A percentile compares a stretch with the other conserved stretches of the same genome.
Evolutionary conservation across 2,329 filamentous ascomycete genomes (phyloP).

Genomic region (Sclerotinia sclerotiorum): DNA sequence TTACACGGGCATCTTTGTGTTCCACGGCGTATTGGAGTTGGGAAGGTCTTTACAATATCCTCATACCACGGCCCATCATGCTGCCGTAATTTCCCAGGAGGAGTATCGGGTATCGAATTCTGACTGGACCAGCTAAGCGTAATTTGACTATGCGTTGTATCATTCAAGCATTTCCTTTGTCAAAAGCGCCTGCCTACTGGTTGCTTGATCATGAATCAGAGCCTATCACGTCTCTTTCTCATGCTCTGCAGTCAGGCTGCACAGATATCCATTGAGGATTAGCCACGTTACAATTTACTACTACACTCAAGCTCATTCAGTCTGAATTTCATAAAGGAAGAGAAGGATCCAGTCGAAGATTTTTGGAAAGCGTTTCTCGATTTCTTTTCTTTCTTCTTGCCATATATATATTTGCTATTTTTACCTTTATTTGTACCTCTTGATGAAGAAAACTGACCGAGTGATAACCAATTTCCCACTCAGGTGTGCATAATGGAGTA

Average conservation of each 20-base stretch:
- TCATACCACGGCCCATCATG: conserved; percentile 31
- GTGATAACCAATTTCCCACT: conserved; percentile 17
- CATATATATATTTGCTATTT: conserved; percentile 9
- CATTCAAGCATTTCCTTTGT: conserved; percentile 41
- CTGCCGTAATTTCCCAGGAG: conserved; percentile 32
- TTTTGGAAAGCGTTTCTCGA: conserved; percentile 22
- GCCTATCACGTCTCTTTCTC: conserved; percentile 39
- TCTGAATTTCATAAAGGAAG: conserved; percentile 37
- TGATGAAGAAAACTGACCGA: conserved; percentile 17
- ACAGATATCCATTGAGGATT: conserved; percentile 39
- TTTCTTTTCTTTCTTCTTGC: conserved; percentile 21
- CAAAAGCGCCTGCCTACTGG: conserved; percentile 40
- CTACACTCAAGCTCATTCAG: conserved; percentile 32
- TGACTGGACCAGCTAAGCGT: conserved; percentile 41
- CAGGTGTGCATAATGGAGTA: conserved; percentile 20
- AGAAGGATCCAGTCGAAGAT: conserved; percentile 24
- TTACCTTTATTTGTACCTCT: conserved; percentile 7
- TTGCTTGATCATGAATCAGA: conserved; percentile 33
- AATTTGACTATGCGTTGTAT: conserved; percentile 42
- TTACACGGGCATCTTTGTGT: conserved; percentile 31
- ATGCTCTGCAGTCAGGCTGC: conserved; percentile 39
- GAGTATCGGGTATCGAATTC: conserved; percentile 35
- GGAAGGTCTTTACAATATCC: conserved; percentile 36
- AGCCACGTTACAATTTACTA: conserved; percentile 40
- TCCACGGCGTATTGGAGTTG: conserved; percentile 38